These are phyloP conservation scores for Limonium bicolor DNA, from an alignment of 148 eudicot species.

Conservation along the genomic window DNA sequence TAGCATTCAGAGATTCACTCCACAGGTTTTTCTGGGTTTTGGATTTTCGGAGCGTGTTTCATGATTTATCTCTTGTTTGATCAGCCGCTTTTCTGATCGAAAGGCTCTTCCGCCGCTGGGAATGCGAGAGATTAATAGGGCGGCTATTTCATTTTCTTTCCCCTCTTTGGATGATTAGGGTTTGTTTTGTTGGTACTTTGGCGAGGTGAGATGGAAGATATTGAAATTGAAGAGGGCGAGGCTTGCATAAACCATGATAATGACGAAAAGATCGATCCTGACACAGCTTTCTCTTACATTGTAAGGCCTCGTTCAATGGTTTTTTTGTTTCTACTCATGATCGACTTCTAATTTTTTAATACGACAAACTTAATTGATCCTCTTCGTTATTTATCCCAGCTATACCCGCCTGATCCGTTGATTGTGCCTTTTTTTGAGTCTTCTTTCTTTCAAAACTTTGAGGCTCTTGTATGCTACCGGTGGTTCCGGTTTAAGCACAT, in stretches of 20 bases:
- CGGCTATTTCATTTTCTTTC: conserved; percentile 6
- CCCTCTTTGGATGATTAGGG: conserved; percentile 11
- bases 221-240: conserved; percentile 30
- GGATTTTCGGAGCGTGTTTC: conserved; percentile 41
- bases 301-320: conserved; percentile 25
- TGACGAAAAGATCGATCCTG: conserved; percentile 34
- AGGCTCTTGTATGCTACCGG: too few relatives aligned
- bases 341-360: too few relatives aligned
- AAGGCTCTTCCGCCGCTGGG: background rate
- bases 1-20: conserved; percentile 32
- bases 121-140: conserved; percentile 7
- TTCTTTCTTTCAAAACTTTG: too few relatives aligned
- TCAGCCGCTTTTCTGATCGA: conserved; percentile 12
- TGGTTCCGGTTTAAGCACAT: too few relatives aligned
- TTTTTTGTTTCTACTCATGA: too few relatives aligned
- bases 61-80: conserved; percentile 11
- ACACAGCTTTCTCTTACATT: conserved; percentile 27
- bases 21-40: conserved; percentile 56
- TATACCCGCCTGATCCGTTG: too few relatives aligned
- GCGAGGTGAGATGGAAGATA: conserved; percentile 20
- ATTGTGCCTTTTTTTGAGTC: too few relatives aligned
- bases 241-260: conserved; percentile 15
- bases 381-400: too few relatives aligned
- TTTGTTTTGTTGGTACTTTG: conserved; percentile 10
- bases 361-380: too few relatives aligned